These are phyloP conservation scores for Entophlyctis luteolus DNA, from an alignment of 192 early-diverging fungal species.

Conservation along the genomic window DNA sequence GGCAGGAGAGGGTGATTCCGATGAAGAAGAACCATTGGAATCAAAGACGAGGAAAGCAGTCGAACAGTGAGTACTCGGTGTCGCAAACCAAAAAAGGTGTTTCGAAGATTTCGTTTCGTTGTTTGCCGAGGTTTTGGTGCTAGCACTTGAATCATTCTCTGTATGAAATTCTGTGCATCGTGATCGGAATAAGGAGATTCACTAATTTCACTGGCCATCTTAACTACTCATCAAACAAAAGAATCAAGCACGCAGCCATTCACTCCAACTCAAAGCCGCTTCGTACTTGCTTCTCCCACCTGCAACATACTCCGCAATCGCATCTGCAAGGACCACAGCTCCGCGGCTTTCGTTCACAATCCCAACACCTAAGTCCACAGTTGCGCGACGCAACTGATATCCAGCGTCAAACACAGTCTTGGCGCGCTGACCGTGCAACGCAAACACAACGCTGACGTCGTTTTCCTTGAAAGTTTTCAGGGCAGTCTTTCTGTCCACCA, in stretches of 20 bases:
- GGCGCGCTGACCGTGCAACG: constrained; percentile 35
- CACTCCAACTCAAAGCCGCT: constrained; percentile 31
- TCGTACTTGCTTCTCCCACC: constrained; percentile 35
- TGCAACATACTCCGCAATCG: constrained; percentile 41
- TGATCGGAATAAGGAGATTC: no score
- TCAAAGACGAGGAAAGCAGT: no score
- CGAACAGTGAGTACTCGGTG: no score
- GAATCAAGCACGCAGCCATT: no score
- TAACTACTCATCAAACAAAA: no score
- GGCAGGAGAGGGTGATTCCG: not conserved
- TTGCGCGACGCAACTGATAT: constrained; percentile 44
- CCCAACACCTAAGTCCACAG: constrained; percentile 54
- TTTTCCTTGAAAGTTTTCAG: constrained; percentile 30
- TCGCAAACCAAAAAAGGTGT: no score
- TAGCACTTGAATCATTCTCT: no score
- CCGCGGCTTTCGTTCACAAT: constrained; percentile 51
- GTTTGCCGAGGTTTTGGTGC: no score
- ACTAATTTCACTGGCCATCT: no score
- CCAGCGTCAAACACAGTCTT: constrained; percentile 27
- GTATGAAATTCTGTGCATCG: no score
- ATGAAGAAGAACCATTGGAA: not conserved
- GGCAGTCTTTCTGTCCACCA: constrained; percentile 36
- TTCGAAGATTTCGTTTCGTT: no score
- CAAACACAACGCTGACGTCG: constrained; percentile 45
- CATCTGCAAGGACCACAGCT: constrained; percentile 47